These are phyloP conservation scores for Cryphonectria nitschkei DNA, from an alignment of 2,329 filamentous ascomycete species.

Conservation along the genomic window DNA sequence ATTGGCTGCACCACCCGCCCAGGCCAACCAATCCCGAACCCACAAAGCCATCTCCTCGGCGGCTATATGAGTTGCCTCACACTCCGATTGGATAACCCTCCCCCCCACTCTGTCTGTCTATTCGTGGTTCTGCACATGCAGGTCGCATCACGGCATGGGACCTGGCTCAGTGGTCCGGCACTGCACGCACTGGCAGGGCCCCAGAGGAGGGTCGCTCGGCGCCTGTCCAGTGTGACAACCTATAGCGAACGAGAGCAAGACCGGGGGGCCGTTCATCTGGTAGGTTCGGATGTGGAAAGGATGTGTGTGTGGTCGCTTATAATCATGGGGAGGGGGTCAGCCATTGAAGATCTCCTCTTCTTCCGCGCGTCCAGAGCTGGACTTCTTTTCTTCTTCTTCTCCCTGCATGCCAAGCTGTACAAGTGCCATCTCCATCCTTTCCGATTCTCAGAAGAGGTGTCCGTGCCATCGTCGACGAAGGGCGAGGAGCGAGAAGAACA, in stretches of 20 bases:
- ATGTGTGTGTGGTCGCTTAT: neutral
- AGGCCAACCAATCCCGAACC: conserved; percentile 6
- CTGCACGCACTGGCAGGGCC: conserved; percentile 1
- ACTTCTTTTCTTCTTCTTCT: neutral
- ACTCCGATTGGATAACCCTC: conserved; percentile 24
- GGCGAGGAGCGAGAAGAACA: neutral
- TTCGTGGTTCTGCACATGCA: conserved; percentile 25
- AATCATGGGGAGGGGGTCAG: neutral
- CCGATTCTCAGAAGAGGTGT: neutral
- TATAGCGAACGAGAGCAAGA: neutral
- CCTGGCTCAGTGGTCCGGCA: conserved; percentile 13
- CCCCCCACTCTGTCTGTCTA: conserved; percentile 17
- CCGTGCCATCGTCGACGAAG: neutral
- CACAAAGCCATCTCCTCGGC: neutral
- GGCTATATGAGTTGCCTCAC: conserved; percentile 24
- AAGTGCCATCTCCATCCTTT: neutral
- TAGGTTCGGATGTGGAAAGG: neutral
- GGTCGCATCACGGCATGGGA: conserved; percentile 20
- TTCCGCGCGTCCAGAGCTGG: neutral
- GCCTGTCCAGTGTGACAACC: conserved; percentile 4
- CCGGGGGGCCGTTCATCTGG: neutral
- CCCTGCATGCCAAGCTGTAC: neutral
- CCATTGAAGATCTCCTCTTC: neutral
- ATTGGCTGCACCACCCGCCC: conserved; percentile 20
- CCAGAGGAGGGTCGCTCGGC: neutral